Evolutionary conservation across 139 green algal species (phyloP), one percentile per base, ranked within the genome.

Genomic region (Micromonas pusilla): DNA sequence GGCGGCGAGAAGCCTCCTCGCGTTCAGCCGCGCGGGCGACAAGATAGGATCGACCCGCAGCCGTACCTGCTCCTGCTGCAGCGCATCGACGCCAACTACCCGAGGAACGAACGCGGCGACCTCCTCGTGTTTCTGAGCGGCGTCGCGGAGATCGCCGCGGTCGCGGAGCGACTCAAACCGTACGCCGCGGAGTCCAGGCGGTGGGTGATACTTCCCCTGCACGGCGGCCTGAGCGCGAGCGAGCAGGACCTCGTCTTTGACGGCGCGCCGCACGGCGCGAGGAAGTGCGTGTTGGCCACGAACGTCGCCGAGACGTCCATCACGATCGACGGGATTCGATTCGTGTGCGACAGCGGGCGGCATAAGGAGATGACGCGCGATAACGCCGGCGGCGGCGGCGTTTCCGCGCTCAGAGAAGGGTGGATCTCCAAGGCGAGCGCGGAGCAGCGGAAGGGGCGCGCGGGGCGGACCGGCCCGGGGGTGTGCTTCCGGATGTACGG

Each of bases 301-400:
- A 99, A 99, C 88, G 98, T 99, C 67, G 95, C 95, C 0, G 95
- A 99, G 83, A 93, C 95, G 16, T 95, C 87, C 0, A 87, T 99
- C 25, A 99, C 95, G 52, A 99, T 99, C 62, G 95, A 99, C 79
- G 95, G 96, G 77, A 97, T 99, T 84, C 97, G 96, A 83, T 98
- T 96, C 78, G 94, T 98, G 0, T 90, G 98, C 20, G 94, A 98
- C 81, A 89, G 90, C 4, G 92, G 92, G 36, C 93, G 92, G 37
- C 76, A 85, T 19, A 96, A 96, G 81, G 85, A 92, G 72, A 96
- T 93, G 88, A 71, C 89, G 52, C 90, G 86, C 84, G 90, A 93
- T 82, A 81, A 80, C 23, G 87, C 88, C 74, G 92, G 94, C 52
- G 93, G 94, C 52, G 96, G 99, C 90, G 94, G 94, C 52, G 96